These are phyloP conservation scores for Aureobasidium sp. DNA, from an alignment of 2,329 filamentous ascomycete genomes.

Conservation along the genomic window DNA sequence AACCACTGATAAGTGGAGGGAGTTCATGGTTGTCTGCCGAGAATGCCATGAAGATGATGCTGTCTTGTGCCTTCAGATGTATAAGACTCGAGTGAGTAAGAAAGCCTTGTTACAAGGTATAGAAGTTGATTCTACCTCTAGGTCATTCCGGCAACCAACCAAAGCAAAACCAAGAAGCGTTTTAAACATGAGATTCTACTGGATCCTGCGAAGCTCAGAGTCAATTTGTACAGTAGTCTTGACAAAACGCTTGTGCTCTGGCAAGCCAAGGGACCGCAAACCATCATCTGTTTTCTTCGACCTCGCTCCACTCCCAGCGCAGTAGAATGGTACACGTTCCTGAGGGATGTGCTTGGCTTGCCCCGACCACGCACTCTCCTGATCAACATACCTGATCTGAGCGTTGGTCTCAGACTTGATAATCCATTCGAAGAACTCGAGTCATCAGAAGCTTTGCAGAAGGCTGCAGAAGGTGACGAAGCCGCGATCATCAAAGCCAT, in stretches of 20 bases:
- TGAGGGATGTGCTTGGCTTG: slow-evolving; percentile 52
- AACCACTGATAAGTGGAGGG: slow-evolving; percentile 56
- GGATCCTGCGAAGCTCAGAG: slow-evolving; percentile 43
- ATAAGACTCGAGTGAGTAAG: slow-evolving; percentile 39
- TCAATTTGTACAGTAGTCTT: slow-evolving; percentile 57
- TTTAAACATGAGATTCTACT: slow-evolving; percentile 52
- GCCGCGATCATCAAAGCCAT: slow-evolving; percentile 38
- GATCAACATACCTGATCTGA: slow-evolving; percentile 56
- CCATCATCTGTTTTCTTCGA: slow-evolving; percentile 54
- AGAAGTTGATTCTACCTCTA: slow-evolving; percentile 13
- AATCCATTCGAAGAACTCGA: slow-evolving; percentile 52
- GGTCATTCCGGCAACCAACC: slow-evolving; percentile 50
- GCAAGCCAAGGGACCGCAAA: slow-evolving; percentile 45
- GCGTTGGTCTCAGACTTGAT: slow-evolving; percentile 49
- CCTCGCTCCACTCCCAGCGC: slow-evolving; percentile 53
- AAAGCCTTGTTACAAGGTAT: background rate
- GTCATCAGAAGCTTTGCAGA: slow-evolving; percentile 32
- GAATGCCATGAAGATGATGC: slow-evolving; percentile 47
- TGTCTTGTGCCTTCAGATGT: slow-evolving; percentile 51
- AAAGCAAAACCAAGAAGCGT: slow-evolving; percentile 45
- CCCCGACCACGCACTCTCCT: slow-evolving; percentile 48
- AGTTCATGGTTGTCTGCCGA: slow-evolving; percentile 55
- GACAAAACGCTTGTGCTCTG: slow-evolving; percentile 61
- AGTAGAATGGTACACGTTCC: slow-evolving; percentile 62
- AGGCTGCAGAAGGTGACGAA: slow-evolving; percentile 38